Conservation (phyloP, 148 eudicot species). For the Rhododendron henanense region DNA sequence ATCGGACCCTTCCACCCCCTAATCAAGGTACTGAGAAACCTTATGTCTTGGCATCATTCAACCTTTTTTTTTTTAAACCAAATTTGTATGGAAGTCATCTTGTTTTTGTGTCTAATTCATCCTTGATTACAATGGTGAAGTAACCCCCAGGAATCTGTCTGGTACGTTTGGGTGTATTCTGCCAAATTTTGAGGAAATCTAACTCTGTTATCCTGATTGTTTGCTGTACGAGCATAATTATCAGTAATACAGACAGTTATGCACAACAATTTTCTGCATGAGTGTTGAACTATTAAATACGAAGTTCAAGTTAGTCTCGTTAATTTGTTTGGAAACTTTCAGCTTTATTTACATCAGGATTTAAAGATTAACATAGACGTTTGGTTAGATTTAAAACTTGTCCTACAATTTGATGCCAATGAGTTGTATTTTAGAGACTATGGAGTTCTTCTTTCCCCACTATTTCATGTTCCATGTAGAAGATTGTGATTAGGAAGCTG, state of each 20-base stretch:
- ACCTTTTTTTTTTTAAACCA: background rate
- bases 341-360: background rate
- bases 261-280: background rate
- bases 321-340: background rate
- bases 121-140: background rate
- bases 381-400: background rate
- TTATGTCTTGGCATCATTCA: background rate
- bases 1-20: conserved; percentile 74
- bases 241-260: background rate
- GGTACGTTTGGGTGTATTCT: background rate
- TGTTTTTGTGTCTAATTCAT: background rate
- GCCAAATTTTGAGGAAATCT: background rate
- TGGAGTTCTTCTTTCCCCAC: background rate
- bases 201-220: background rate
- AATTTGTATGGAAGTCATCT: background rate
- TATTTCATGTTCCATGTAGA: background rate
- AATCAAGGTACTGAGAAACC: conserved; percentile 54
- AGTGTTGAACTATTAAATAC: background rate
- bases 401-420: background rate
- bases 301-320: background rate
- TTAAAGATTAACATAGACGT: background rate
- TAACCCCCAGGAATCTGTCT: background rate
- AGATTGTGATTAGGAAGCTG: background rate
- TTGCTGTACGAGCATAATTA: background rate
- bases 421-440: background rate